phyloP scores from a whole-genome alignment of 2,329 filamentous ascomycete genomes.

The Trichoderma sp. region DNA sequence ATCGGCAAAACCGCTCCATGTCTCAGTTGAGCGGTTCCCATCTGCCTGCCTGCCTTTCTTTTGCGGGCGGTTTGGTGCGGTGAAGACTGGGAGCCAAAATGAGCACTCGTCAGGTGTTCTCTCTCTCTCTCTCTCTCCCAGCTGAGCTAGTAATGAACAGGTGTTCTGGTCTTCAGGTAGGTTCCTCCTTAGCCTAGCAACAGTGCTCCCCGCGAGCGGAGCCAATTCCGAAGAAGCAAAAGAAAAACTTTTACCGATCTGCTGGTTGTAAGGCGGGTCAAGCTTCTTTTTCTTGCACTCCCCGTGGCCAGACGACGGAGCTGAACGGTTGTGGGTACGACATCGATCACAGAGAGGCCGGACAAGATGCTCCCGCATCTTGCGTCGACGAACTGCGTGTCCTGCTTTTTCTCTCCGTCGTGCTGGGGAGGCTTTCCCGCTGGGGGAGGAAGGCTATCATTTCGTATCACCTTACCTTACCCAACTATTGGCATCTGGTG shows the following conservation, averaged over 20 bases:
- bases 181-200: no score
- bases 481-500: not conserved
- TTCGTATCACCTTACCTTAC: not conserved
- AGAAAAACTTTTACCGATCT: no score
- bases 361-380: constrained; percentile 20
- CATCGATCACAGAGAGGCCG: not conserved
- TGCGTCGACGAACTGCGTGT: constrained; percentile 1
- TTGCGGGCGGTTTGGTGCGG: constrained; percentile 10
- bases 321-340: constrained; percentile 20
- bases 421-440: no score
- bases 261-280: no score
- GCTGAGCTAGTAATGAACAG: no score
- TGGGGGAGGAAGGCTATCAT: no score
- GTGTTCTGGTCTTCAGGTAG: no score
- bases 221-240: not conserved
- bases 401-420: no score
- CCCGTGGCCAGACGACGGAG: no score
- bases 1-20: constrained; percentile 3
- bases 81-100: not conserved
- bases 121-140: no score
- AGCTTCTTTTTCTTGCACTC: no score
- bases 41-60: not conserved
- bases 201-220: not conserved
- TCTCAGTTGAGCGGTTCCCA: not conserved
- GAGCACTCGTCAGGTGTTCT: not conserved